These are phyloP conservation scores for Bremia lactucae DNA, from an alignment of 352 stramenopile genomes.

Conservation along the genomic window DNA sequence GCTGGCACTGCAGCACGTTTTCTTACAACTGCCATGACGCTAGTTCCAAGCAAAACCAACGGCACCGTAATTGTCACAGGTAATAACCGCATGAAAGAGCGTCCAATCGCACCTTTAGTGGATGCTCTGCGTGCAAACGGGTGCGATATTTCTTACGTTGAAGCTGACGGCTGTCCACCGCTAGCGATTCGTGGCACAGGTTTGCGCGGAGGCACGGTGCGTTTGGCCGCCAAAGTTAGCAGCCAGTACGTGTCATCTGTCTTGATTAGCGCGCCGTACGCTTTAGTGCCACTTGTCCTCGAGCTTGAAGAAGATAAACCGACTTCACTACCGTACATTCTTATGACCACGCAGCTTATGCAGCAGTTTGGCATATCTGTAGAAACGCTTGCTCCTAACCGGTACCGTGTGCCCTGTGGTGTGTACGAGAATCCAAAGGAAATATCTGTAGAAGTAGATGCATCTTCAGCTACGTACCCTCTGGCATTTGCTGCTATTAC, in stretches of 20 bases:
- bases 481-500: slow-evolving; percentile 94
- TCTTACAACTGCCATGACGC: slow-evolving; percentile 86
- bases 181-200: slow-evolving; percentile 66
- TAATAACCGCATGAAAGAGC: slow-evolving; percentile 94
- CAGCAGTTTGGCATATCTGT: slow-evolving; percentile 92
- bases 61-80: slow-evolving; percentile 81
- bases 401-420: slow-evolving; percentile 60
- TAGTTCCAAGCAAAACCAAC: slow-evolving; percentile 31
- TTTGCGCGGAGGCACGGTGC: slow-evolving; percentile 58
- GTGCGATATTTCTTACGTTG: slow-evolving; percentile 59
- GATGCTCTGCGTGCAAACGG: slow-evolving; percentile 88
- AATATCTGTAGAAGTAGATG: slow-evolving; percentile 90
- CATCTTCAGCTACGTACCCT: slow-evolving; percentile 94
- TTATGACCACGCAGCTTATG: slow-evolving; percentile 93
- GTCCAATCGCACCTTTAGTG: slow-evolving; percentile 92
- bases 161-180: slow-evolving; percentile 58
- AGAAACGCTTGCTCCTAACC: slow-evolving; percentile 76
- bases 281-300: slow-evolving; percentile 64
- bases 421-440: slow-evolving; percentile 58
- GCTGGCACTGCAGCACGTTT: slow-evolving; percentile 91
- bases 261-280: slow-evolving; percentile 91
- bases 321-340: slow-evolving; percentile 94
- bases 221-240: slow-evolving; percentile 89
- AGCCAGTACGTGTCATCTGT: slow-evolving; percentile 96
- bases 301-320: slow-evolving; percentile 92